Evolutionary conservation across 1,284 basidiomycete genomes (phyloP).

Genomic region (Fomes fomentarius): DNA sequence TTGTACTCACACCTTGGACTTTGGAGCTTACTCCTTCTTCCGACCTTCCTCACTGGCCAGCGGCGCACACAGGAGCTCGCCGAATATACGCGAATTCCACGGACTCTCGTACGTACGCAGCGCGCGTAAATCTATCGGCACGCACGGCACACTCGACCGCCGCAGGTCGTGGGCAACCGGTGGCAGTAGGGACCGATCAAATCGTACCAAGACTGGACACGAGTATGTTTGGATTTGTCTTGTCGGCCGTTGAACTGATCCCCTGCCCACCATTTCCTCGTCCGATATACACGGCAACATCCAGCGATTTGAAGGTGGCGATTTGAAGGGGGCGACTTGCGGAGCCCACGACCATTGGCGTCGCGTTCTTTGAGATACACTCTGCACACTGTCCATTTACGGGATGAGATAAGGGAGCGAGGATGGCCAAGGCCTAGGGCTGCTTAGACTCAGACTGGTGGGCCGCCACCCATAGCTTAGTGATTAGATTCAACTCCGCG

Average conservation of each 20-base stretch:
- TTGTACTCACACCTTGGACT: not conserved
- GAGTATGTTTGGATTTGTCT: not conserved
- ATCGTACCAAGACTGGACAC: constrained; percentile 7
- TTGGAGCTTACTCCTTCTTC: not conserved
- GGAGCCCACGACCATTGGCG: too few relatives aligned
- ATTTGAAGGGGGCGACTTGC: too few relatives aligned
- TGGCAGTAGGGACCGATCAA: constrained; percentile 10
- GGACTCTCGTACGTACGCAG: not conserved
- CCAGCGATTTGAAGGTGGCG: not conserved
- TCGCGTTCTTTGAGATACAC: too few relatives aligned
- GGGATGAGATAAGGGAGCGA: too few relatives aligned
- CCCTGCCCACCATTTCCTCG: constrained; percentile 1
- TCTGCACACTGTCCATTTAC: too few relatives aligned
- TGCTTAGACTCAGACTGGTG: too few relatives aligned
- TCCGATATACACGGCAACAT: not conserved
- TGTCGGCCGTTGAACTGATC: not conserved
- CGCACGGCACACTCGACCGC: not conserved
- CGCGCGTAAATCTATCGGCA: constrained; percentile 2
- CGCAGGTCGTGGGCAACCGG: not conserved
- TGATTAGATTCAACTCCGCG: too few relatives aligned
- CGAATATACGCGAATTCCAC: not conserved
- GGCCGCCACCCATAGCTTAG: too few relatives aligned
- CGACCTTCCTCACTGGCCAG: not conserved
- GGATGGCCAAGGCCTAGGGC: too few relatives aligned
- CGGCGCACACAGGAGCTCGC: not conserved